These are phyloP conservation scores for Rauvolfia tetraphylla DNA, from an alignment of 257 asterid species.

Conservation along the genomic window DNA sequence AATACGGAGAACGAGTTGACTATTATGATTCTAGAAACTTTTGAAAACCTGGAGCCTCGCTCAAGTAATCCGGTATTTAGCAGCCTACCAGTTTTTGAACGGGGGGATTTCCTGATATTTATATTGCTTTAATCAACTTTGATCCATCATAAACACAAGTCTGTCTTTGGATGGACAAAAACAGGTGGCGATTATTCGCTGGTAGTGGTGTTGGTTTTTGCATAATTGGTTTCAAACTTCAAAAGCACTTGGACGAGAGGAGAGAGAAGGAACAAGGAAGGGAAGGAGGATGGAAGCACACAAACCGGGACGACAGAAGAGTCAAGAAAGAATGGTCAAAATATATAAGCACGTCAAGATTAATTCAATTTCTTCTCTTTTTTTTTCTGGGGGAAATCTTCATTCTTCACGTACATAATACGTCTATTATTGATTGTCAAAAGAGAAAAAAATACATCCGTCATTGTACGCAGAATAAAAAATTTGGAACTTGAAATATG, in stretches of 20 bases:
- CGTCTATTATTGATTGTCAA: too few relatives aligned
- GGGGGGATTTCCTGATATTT: not conserved
- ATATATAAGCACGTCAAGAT: not conserved
- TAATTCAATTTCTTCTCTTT: too few relatives aligned
- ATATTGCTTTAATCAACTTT: not conserved
- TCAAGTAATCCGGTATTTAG: constrained; percentile 3
- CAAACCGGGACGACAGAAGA: not conserved
- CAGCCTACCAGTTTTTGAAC: not conserved
- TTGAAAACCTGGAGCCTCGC: constrained; percentile 2
- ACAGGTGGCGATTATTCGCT: constrained; percentile 16
- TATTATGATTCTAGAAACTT: not conserved
- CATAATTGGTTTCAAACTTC: not conserved
- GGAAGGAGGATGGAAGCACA: not conserved
- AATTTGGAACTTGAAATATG: too few relatives aligned
- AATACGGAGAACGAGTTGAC: not conserved
- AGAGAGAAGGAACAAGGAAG: not conserved
- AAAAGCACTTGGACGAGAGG: not conserved
- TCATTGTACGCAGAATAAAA: too few relatives aligned
- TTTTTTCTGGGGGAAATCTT: too few relatives aligned
- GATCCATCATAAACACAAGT: not conserved
- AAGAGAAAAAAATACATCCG: too few relatives aligned
- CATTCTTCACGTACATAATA: too few relatives aligned
- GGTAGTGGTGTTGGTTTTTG: not conserved
- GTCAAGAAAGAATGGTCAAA: not conserved
- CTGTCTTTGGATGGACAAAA: not conserved